These are phyloP conservation scores for Aristolochia fimbriata DNA, from an alignment of 164 flowering plant genomes.

Conservation along the genomic window DNA sequence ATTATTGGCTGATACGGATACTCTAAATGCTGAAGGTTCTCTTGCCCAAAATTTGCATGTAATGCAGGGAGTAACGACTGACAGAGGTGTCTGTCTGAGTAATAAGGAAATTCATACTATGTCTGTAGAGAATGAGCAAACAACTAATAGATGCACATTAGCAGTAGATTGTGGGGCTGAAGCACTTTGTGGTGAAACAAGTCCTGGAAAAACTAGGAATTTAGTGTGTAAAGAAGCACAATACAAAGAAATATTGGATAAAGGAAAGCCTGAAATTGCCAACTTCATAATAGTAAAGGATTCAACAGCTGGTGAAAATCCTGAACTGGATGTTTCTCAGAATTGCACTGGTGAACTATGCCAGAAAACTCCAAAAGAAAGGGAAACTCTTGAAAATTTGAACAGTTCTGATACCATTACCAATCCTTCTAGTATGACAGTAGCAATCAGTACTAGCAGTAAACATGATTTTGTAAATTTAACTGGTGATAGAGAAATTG, in stretches of 20 bases:
- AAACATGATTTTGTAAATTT: background rate
- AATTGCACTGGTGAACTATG: background rate
- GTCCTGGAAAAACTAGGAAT: slow-evolving; percentile 9
- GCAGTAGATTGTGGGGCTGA: background rate
- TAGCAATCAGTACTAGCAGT: background rate
- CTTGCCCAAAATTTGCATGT: background rate
- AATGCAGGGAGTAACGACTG: background rate
- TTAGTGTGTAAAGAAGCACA: background rate
- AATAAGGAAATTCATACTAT: background rate
- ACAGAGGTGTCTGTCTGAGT: no score
- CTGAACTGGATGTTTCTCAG: background rate
- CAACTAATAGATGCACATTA: background rate
- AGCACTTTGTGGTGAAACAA: slow-evolving; percentile 3
- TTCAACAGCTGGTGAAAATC: background rate
- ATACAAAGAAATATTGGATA: no score
- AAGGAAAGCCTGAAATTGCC: no score
- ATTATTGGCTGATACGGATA: no score
- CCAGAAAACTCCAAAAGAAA: background rate
- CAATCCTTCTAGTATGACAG: slow-evolving; percentile 2
- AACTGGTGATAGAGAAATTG: slow-evolving; percentile 5
- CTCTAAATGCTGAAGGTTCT: background rate
- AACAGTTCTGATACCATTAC: slow-evolving; percentile 5
- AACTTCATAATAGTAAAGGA: no score
- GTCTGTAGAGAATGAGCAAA: background rate
- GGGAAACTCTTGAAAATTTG: slow-evolving; percentile 5